phyloP scores from a whole-genome alignment of 2,329 filamentous ascomycete species.

The Hymenotorrendiella dingleyae region DNA sequence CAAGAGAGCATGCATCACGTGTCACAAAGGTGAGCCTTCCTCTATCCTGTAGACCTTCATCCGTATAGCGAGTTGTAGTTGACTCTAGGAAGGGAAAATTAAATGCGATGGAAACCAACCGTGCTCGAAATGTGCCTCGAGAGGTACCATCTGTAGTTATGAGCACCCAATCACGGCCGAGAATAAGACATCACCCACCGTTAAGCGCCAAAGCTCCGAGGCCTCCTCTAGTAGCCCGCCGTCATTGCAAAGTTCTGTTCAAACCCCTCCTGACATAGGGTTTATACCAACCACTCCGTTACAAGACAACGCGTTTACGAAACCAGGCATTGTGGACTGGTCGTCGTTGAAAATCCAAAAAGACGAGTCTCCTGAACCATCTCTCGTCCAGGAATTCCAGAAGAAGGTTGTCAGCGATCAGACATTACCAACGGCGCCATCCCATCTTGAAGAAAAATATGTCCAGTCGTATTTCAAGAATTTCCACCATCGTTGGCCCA shows the following conservation, averaged over 20 bases:
- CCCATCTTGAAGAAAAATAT: conserved; percentile 15
- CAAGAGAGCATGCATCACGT: conserved; percentile 38
- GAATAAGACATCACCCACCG: too few relatives aligned
- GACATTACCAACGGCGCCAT: conserved; percentile 8
- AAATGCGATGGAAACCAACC: conserved; percentile 38
- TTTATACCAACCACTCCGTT: neutral
- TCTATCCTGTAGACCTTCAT: too few relatives aligned
- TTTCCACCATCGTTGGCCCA: conserved; percentile 38
- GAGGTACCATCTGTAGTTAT: conserved; percentile 35
- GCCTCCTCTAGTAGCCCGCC: too few relatives aligned
- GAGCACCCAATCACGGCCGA: too few relatives aligned
- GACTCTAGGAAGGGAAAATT: too few relatives aligned
- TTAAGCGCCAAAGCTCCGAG: too few relatives aligned
- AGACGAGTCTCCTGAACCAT: conserved; percentile 1
- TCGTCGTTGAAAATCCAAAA: conserved; percentile 10
- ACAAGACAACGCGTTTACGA: neutral
- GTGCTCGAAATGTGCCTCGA: conserved; percentile 37
- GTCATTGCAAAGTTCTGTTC: too few relatives aligned
- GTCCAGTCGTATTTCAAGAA: conserved; percentile 33
- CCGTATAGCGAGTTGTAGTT: too few relatives aligned
- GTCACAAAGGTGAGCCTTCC: conserved; percentile 39
- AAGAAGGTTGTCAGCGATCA: neutral
- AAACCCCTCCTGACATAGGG: neutral
- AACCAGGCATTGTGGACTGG: conserved; percentile 13
- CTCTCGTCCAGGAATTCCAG: neutral